These are phyloP conservation scores for Aspergillus homomorphus DNA, from an alignment of 495 filamentous ascomycete genomes.

Conservation along the genomic window DNA sequence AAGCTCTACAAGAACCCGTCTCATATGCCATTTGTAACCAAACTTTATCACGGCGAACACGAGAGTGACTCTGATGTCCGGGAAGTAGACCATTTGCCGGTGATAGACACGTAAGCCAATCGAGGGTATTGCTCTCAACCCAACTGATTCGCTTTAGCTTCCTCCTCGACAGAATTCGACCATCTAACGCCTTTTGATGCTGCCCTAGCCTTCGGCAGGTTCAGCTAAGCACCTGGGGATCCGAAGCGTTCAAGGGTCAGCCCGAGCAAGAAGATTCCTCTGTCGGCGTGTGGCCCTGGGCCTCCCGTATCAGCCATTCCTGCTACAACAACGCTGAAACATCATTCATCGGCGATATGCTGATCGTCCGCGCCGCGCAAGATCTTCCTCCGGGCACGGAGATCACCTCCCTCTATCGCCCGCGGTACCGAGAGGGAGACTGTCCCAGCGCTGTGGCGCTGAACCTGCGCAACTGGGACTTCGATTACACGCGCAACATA, in stretches of 20 bases:
- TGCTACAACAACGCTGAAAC: constrained; percentile 46
- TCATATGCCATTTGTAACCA: constrained; percentile 32
- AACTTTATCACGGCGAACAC: constrained; percentile 44
- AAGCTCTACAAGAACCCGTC: constrained; percentile 52
- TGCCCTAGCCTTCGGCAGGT: constrained; percentile 34
- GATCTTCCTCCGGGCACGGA: constrained; percentile 49
- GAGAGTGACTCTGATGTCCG: constrained; percentile 24
- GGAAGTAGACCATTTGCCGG: constrained; percentile 41
- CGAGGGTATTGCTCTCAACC: not conserved
- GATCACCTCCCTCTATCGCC: constrained; percentile 38
- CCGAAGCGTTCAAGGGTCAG: not conserved
- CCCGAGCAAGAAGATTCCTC: constrained; percentile 23
- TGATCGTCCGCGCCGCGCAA: constrained; percentile 50
- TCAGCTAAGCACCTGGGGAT: constrained; percentile 21
- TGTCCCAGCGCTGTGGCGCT: constrained; percentile 9
- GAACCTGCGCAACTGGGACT: constrained; percentile 40
- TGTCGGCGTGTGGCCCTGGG: constrained; percentile 51
- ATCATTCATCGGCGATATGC: constrained; percentile 59
- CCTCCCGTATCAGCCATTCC: constrained; percentile 56
- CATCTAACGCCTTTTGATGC: constrained; percentile 49
- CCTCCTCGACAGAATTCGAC: constrained; percentile 42
- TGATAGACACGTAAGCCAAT: constrained; percentile 48
- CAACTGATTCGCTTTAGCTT: constrained; percentile 27
- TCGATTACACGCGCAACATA: constrained; percentile 45
- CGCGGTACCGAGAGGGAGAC: constrained; percentile 15